These are phyloP conservation scores for Entrophospora sp. DNA, from an alignment of 192 early-diverging fungal genomes.

Conservation along the genomic window DNA sequence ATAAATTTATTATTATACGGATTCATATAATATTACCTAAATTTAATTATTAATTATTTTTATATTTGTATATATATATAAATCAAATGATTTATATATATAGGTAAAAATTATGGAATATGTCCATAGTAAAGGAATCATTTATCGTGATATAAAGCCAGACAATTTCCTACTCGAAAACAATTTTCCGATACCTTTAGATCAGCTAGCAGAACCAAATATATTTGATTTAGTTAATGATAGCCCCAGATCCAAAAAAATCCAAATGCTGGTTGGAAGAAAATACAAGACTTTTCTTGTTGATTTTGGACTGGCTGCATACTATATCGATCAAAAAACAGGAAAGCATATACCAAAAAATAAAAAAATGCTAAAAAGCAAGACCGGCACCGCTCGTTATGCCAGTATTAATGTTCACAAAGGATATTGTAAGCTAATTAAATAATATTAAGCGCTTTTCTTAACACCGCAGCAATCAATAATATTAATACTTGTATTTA, in stretches of 20 bases:
- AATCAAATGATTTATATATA: neutral
- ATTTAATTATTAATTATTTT: no score
- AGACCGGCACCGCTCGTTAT: slow-evolving; percentile 78
- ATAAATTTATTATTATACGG: no score
- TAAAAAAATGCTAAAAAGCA: slow-evolving; percentile 30
- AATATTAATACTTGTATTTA: no score
- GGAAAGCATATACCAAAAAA: slow-evolving; percentile 35
- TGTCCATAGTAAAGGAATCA: slow-evolving; percentile 48
- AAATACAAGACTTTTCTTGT: slow-evolving; percentile 54
- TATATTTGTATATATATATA: no score
- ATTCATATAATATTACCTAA: no score
- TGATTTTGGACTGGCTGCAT: slow-evolving; percentile 43
- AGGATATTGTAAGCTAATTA: slow-evolving; percentile 57
- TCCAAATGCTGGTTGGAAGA: slow-evolving; percentile 16
- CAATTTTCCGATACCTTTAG: slow-evolving; percentile 23
- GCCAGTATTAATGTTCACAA: slow-evolving; percentile 77
- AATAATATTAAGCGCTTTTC: no score
- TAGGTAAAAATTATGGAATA: slow-evolving; percentile 37
- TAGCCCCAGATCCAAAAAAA: slow-evolving; percentile 16
- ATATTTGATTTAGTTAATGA: slow-evolving; percentile 22
- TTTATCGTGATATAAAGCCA: slow-evolving; percentile 57
- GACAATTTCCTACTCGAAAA: slow-evolving; percentile 55
- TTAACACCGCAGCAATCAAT: no score
- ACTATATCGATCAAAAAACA: slow-evolving; percentile 33
- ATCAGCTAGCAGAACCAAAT: slow-evolving; percentile 18